Evolutionary conservation across 176 grass and related monocot species (phyloP).

Genomic region (Poa annua): DNA sequence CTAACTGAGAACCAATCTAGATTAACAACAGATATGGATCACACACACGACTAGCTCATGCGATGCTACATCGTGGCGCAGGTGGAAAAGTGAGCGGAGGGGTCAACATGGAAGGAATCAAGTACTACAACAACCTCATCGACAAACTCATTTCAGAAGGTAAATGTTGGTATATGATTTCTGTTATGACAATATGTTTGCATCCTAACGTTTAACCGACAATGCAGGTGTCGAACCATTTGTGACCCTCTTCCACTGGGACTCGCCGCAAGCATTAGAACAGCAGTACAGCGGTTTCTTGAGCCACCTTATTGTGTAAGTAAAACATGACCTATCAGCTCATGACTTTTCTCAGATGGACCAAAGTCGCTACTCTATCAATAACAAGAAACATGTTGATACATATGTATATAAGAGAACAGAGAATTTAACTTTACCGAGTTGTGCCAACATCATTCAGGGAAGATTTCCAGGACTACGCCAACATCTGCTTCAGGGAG

Average conservation of each 20-base stretch:
- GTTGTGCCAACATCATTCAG: conserved; percentile 47
- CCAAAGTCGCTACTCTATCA: conserved; percentile 9
- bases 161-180: conserved; percentile 26
- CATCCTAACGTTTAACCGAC: conserved; percentile 21
- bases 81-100: conserved; percentile 73
- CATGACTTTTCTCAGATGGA: not conserved
- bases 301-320: conserved; percentile 70
- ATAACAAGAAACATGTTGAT: conserved; percentile 17
- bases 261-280: conserved; percentile 80
- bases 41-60: not conserved
- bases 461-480: conserved; percentile 69
- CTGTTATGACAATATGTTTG: not conserved
- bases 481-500: conserved; percentile 75
- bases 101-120: conserved; percentile 74
- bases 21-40: not conserved
- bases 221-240: conserved; percentile 78
- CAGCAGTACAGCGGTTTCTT: conserved; percentile 79
- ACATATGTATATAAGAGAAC: conserved; percentile 27
- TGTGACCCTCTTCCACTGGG: conserved; percentile 92
- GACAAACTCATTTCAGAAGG: conserved; percentile 76
- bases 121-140: conserved; percentile 87
- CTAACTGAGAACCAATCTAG: not conserved
- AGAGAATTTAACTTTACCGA: not conserved
- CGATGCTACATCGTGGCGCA: conserved; percentile 37
- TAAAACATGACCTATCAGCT: conserved; percentile 25